These are phyloP conservation scores for Zhuliangozyma parablackwelliae DNA, from an alignment of 1,139 yeast genomes.

Conservation along the genomic window DNA sequence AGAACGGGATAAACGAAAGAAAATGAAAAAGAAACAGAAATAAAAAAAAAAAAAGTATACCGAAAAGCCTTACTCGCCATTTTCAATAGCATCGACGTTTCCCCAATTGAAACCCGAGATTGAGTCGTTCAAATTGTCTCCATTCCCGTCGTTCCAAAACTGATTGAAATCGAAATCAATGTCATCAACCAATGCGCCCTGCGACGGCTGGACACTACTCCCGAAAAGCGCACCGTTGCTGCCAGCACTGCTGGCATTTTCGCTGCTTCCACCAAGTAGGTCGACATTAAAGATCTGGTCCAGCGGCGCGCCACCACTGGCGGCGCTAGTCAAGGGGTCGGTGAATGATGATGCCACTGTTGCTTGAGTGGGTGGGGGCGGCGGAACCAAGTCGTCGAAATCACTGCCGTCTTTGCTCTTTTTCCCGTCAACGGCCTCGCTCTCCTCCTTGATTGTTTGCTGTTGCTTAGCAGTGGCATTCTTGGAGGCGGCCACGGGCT, in stretches of 20 bases:
- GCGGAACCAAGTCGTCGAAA: slow-evolving; percentile 13
- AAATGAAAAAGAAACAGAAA: too few species aligned
- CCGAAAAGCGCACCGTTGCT: neutral
- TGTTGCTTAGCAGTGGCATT: slow-evolving; percentile 19
- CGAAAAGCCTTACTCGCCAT: slow-evolving; percentile 16
- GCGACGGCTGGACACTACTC: slow-evolving; percentile 10
- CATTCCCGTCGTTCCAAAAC: slow-evolving; percentile 42
- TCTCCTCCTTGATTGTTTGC: slow-evolving; percentile 19
- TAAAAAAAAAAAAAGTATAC: too few species aligned
- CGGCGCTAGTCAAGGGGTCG: slow-evolving; percentile 12
- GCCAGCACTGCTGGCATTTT: slow-evolving; percentile 6
- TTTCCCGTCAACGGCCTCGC: neutral
- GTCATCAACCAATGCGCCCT: slow-evolving; percentile 30
- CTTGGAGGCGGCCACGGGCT: slow-evolving; percentile 13
- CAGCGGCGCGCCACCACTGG: slow-evolving; percentile 5
- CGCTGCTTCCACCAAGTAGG: slow-evolving; percentile 17
- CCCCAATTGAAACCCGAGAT: slow-evolving; percentile 51
- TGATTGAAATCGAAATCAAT: slow-evolving; percentile 55
- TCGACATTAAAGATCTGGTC: slow-evolving; percentile 39
- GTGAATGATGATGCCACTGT: slow-evolving; percentile 18
- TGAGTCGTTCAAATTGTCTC: slow-evolving; percentile 27
- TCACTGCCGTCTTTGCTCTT: slow-evolving; percentile 13
- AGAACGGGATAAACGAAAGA: too few species aligned
- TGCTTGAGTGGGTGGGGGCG: slow-evolving; percentile 19
- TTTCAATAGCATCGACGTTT: slow-evolving; percentile 47